Conservation (phyloP, 1,139 yeast genomes). For the Kodamaea ohmeri region DNA sequence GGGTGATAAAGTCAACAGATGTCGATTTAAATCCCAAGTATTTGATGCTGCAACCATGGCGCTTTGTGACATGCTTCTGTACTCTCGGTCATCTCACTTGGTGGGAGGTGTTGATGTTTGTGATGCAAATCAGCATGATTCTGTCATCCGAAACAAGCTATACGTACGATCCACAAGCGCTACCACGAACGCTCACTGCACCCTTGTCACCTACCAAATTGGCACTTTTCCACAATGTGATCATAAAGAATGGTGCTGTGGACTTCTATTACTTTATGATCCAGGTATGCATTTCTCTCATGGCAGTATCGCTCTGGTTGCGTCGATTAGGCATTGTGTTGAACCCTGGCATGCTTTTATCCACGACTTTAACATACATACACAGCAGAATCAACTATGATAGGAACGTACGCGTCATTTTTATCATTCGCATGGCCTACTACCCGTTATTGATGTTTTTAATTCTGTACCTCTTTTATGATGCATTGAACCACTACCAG, state of each 20-base stretch:
- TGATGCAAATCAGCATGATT: background rate
- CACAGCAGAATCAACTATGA: slow-evolving; percentile 31
- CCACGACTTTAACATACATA: slow-evolving; percentile 29
- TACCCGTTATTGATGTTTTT: too few relatives aligned
- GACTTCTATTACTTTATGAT: slow-evolving; percentile 34
- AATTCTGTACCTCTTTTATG: background rate
- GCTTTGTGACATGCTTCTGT: slow-evolving; percentile 36
- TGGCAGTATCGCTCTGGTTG: slow-evolving; percentile 18
- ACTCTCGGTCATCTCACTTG: slow-evolving; percentile 24
- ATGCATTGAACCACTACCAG: background rate
- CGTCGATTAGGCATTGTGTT: slow-evolving; percentile 15
- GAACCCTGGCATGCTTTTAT: slow-evolving; percentile 24
- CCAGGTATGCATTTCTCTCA: slow-evolving; percentile 26
- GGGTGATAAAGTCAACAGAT: slow-evolving; percentile 15
- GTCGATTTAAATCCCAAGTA: slow-evolving; percentile 27
- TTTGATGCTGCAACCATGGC: slow-evolving; percentile 32
- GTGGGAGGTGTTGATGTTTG: background rate
- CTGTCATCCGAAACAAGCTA: background rate
- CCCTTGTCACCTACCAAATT: slow-evolving; percentile 20
- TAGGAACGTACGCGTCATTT: slow-evolving; percentile 14
- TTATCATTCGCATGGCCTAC: background rate
- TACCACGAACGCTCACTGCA: slow-evolving; percentile 5
- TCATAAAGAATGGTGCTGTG: slow-evolving; percentile 21
- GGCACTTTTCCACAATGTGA: slow-evolving; percentile 14
- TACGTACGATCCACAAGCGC: background rate